These are phyloP conservation scores for Penicillium hesseltinei DNA, from an alignment of 2,329 filamentous ascomycete species.

Conservation along the genomic window DNA sequence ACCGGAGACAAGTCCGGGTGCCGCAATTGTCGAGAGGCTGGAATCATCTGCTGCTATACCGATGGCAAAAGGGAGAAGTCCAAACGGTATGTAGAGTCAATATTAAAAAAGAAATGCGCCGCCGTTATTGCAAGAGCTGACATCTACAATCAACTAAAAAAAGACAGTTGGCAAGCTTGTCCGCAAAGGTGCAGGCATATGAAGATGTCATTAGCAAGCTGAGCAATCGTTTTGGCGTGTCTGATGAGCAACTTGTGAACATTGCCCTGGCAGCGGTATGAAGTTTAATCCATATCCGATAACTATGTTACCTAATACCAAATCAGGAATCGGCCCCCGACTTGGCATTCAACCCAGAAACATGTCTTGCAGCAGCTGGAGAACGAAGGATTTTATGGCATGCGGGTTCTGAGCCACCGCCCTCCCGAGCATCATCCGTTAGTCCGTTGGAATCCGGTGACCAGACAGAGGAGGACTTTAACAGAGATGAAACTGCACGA, in stretches of 20 bases:
- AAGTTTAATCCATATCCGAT: neutral
- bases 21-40: conserved; percentile 44
- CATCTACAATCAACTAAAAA: neutral
- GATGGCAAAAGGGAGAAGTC: conserved; percentile 48
- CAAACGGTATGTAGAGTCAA: conserved; percentile 36
- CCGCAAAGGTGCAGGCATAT: conserved; percentile 43
- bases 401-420: conserved; percentile 23
- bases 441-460: conserved; percentile 42
- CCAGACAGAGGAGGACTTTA: conserved; percentile 45
- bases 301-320: conserved; percentile 16
- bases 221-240: conserved; percentile 36
- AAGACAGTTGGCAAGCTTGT: conserved; percentile 43
- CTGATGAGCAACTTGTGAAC: conserved; percentile 38
- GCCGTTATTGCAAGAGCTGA: neutral
- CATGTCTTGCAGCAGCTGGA: conserved; percentile 9
- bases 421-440: conserved; percentile 24
- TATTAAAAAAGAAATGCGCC: neutral
- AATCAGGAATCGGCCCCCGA: conserved; percentile 26
- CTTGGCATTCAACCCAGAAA: conserved; percentile 23
- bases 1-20: conserved; percentile 47
- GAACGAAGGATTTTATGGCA: conserved; percentile 20
- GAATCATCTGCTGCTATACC: conserved; percentile 46
- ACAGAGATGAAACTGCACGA: conserved; percentile 37
- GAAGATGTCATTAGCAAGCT: conserved; percentile 41
- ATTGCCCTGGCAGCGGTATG: conserved; percentile 35